Conservation (phyloP, 495 filamentous ascomycete genomes). For the Xylaria castorea region DNA sequence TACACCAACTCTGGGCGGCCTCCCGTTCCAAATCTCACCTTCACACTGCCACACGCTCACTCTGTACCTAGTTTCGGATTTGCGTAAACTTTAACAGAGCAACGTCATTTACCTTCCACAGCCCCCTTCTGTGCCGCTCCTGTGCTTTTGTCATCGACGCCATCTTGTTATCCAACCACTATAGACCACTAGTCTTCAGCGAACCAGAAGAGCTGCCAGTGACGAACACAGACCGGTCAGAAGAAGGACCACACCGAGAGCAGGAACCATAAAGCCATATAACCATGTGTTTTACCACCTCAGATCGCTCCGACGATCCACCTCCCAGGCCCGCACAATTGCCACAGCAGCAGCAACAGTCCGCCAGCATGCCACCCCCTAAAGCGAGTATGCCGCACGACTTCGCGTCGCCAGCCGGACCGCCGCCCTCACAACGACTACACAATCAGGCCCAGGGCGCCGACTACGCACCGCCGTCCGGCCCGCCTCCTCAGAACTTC, state of each 20-base stretch:
- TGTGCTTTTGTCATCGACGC: background rate
- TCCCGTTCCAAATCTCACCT: constrained; percentile 18
- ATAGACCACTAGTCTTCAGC: background rate
- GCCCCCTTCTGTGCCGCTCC: background rate
- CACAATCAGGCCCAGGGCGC: background rate
- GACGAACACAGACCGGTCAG: background rate
- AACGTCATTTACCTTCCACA: background rate
- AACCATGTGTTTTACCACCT: constrained; percentile 55
- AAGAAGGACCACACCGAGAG: background rate
- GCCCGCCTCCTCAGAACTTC: constrained; percentile 46
- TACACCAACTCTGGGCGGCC: constrained; percentile 19
- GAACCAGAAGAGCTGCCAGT: background rate
- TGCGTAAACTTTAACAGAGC: background rate
- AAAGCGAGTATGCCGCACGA: constrained; percentile 27
- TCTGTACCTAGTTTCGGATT: background rate
- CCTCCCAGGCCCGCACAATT: constrained; percentile 39
- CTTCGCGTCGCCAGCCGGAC: constrained; percentile 38
- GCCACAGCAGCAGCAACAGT: constrained; percentile 37
- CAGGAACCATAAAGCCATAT: background rate
- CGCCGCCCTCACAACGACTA: constrained; percentile 42
- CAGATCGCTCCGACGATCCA: constrained; percentile 42
- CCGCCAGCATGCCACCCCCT: constrained; percentile 37
- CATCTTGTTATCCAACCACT: background rate
- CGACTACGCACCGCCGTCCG: constrained; percentile 38
- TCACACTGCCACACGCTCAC: constrained; percentile 4